phyloP scores from a whole-genome alignment of 768 basidiomycete species.

The Cystofilobasidium capitatum region DNA sequence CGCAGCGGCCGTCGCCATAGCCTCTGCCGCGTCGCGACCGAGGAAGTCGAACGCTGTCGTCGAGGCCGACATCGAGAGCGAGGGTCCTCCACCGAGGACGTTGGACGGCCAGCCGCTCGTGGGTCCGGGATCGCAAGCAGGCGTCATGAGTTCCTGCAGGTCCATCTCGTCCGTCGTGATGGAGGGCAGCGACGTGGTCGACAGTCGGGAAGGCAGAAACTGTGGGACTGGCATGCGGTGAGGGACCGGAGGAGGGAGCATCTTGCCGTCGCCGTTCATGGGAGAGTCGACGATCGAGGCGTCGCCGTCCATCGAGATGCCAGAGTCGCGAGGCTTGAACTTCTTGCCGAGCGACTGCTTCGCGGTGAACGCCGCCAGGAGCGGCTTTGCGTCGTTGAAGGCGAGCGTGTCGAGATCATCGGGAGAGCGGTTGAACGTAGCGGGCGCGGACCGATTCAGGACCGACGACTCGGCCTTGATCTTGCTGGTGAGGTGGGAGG shows the following conservation, averaged over 20 bases:
- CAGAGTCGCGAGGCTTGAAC: slow-evolving; percentile 26
- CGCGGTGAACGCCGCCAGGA: slow-evolving; percentile 22
- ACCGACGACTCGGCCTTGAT: slow-evolving; percentile 8
- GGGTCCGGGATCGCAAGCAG: not conserved
- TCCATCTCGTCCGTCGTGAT: slow-evolving; percentile 6
- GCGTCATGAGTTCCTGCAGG: slow-evolving; percentile 16
- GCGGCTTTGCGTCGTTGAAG: slow-evolving; percentile 25
- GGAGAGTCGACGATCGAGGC: slow-evolving; percentile 19
- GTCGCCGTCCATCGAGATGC: slow-evolving; percentile 18
- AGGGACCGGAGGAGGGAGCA: slow-evolving; percentile 1
- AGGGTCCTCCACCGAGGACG: not conserved
- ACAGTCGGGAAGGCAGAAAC: slow-evolving; percentile 5
- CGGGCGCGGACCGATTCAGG: slow-evolving; percentile 26
- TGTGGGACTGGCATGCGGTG: slow-evolving; percentile 7
- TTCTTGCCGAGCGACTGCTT: slow-evolving; percentile 25
- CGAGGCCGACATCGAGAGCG: not conserved
- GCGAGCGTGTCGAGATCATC: slow-evolving; percentile 1
- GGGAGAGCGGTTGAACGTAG: slow-evolving; percentile 1
- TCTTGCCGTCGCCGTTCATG: not conserved
- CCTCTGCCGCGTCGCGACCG: slow-evolving; percentile 26
- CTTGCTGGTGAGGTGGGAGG: slow-evolving; percentile 1
- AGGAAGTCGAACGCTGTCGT: slow-evolving; percentile 24
- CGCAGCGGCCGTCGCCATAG: slow-evolving; percentile 21
- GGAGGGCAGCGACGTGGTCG: not conserved
- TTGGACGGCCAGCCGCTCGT: slow-evolving; percentile 15